phyloP scores from a whole-genome alignment of 1,284 basidiomycete genomes.

The Cutaneotrichosporon cavernicola region DNA sequence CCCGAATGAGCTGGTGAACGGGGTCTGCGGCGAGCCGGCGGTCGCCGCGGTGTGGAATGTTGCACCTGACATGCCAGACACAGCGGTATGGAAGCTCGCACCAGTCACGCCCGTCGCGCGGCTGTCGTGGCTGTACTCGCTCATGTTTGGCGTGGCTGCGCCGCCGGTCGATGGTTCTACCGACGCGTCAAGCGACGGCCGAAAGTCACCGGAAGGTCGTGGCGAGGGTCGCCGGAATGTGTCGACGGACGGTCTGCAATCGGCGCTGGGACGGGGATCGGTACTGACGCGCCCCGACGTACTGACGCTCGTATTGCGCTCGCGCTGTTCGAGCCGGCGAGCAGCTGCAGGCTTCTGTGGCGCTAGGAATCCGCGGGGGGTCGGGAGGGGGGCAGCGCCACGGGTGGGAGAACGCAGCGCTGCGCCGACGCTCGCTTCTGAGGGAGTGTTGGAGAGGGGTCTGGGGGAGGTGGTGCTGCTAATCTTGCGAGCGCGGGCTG shows the following conservation, averaged over 20 bases:
- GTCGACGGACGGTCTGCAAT: conserved; percentile 9
- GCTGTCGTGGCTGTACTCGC: conserved; percentile 14
- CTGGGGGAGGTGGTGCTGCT: conserved; percentile 19
- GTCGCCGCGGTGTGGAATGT: not conserved
- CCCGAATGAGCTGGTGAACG: not conserved
- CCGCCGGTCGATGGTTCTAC: not conserved
- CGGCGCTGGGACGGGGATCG: conserved; percentile 7
- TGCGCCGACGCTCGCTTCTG: conserved; percentile 21
- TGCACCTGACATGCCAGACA: not conserved
- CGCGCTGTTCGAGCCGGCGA: conserved; percentile 35
- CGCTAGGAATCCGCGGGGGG: conserved; percentile 40
- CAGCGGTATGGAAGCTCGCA: conserved; percentile 8
- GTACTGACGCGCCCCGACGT: conserved; percentile 15
- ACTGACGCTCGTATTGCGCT: conserved; percentile 26
- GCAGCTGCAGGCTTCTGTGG: conserved; percentile 48
- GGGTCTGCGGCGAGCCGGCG: not conserved
- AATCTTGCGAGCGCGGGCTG: conserved; percentile 10
- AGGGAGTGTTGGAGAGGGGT: conserved; percentile 20
- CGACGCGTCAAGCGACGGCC: conserved; percentile 7
- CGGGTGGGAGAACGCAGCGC: conserved; percentile 32
- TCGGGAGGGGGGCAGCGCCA: conserved; percentile 36
- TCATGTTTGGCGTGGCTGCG: conserved; percentile 7
- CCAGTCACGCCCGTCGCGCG: conserved; percentile 1
- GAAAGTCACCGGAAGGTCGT: conserved; percentile 1
- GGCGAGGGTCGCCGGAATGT: conserved; percentile 10